These are phyloP conservation scores for Xylaria curta DNA, from an alignment of 495 filamentous ascomycete genomes.

Conservation along the genomic window DNA sequence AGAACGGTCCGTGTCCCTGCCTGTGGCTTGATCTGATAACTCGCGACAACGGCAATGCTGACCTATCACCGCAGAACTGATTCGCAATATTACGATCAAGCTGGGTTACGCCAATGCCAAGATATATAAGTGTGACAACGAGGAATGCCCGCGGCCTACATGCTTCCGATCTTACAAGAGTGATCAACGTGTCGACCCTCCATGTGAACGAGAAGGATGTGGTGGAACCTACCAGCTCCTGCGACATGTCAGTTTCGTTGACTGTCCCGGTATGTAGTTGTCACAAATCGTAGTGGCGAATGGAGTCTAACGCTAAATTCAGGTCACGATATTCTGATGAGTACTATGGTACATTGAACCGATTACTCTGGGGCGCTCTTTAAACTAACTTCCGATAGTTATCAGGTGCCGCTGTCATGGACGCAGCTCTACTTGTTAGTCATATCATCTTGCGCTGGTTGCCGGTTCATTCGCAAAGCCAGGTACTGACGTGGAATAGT, in stretches of 20 bases:
- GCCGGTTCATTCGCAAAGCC: background rate
- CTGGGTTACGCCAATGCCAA: slow-evolving; percentile 99
- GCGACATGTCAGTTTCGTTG: slow-evolving; percentile 92
- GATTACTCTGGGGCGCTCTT: background rate
- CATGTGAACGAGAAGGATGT: slow-evolving; percentile 93
- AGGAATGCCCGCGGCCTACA: slow-evolving; percentile 86
- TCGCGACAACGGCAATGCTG: background rate
- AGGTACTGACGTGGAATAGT: slow-evolving; percentile 16
- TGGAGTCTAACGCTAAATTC: background rate
- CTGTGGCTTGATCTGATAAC: background rate
- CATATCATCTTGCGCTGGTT: background rate
- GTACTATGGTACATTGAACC: slow-evolving; percentile 71
- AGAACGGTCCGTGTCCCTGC: slow-evolving; percentile 66
- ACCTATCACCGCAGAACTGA: slow-evolving; percentile 61
- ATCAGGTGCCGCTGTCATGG: slow-evolving; percentile 99
- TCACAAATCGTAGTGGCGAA: background rate
- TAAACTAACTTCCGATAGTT: slow-evolving; percentile 47
- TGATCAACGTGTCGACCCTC: slow-evolving; percentile 95
- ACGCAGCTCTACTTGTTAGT: slow-evolving; percentile 89
- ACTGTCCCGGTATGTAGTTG: slow-evolving; percentile 72
- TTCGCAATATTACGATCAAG: slow-evolving; percentile 99
- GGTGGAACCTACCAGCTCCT: slow-evolving; percentile 80
- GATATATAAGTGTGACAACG: slow-evolving; percentile 97
- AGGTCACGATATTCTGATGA: slow-evolving; percentile 99
- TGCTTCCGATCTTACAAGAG: slow-evolving; percentile 98